Conservation (phyloP, 208 protist genomes). For the Trypanosoma avium region DNA sequence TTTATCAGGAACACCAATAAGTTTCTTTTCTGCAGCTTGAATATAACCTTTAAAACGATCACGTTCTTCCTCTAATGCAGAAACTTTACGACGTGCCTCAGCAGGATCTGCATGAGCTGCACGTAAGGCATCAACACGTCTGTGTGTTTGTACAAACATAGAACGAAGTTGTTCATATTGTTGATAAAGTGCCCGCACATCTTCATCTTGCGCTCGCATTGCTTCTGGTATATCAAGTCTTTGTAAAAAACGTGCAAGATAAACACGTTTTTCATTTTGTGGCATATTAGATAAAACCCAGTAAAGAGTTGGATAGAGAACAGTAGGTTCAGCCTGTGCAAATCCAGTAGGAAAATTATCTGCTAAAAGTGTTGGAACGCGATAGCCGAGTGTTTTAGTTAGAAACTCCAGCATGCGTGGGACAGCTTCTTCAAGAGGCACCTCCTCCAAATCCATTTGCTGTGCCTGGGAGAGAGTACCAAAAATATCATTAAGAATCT, state of each 20-base stretch:
- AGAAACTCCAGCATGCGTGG: slow-evolving; percentile 82
- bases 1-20: slow-evolving; percentile 62
- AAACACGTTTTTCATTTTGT: slow-evolving; percentile 89
- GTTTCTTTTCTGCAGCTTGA: slow-evolving; percentile 71
- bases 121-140: slow-evolving; percentile 75
- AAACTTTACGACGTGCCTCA: slow-evolving; percentile 70
- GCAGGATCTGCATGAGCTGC: slow-evolving; percentile 71
- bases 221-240: slow-evolving; percentile 83
- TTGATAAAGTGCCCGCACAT: slow-evolving; percentile 76
- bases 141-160: slow-evolving; percentile 83
- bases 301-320: slow-evolving; percentile 89
- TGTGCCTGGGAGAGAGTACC: slow-evolving; percentile 62
- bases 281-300: slow-evolving; percentile 89
- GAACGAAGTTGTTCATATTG: slow-evolving; percentile 82
- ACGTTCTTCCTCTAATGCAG: slow-evolving; percentile 74
- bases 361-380: slow-evolving; percentile 65
- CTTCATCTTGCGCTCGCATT: slow-evolving; percentile 86
- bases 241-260: slow-evolving; percentile 87
- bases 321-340: slow-evolving; percentile 63
- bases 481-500: slow-evolving; percentile 88
- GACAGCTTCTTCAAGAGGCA: slow-evolving; percentile 42
- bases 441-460: slow-evolving; percentile 57
- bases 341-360: slow-evolving; percentile 79
- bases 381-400: slow-evolving; percentile 80
- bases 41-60: slow-evolving; percentile 74